Percentiles rank a stretch among this genome's conserved stretches.
These are phyloP conservation scores for Coemansia sp. DNA, from an alignment of 192 early-diverging fungal species.

Conservation along the genomic window DNA sequence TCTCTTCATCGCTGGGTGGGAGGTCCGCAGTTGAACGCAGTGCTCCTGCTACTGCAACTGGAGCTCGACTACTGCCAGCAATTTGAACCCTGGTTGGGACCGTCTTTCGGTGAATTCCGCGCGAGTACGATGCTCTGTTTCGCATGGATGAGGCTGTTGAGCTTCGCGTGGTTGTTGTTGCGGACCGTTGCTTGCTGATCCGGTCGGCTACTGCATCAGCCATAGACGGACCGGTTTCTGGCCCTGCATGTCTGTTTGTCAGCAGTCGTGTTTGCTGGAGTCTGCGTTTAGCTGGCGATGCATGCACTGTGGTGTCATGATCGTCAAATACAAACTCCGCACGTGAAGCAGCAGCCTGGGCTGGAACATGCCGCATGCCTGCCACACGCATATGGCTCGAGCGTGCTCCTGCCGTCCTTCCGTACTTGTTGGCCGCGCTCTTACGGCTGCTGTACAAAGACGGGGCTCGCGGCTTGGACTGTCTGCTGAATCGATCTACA, in stretches of 20 bases:
- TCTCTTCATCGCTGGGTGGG: background rate
- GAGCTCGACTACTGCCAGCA: background rate
- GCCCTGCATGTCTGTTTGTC: background rate
- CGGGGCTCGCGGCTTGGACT: background rate
- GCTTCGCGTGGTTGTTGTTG: background rate
- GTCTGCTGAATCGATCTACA: conserved; percentile 14
- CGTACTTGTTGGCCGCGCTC: background rate
- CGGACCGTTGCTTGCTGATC: background rate
- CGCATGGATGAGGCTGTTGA: background rate
- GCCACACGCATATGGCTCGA: background rate
- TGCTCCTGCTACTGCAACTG: background rate
- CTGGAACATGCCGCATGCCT: conserved; percentile 2
- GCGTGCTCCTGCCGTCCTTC: background rate
- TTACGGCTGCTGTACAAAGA: background rate
- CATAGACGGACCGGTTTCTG: background rate
- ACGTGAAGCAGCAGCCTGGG: background rate
- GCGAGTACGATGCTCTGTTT: background rate
- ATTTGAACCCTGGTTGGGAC: conserved; percentile 20
- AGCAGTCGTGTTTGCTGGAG: conserved; percentile 35
- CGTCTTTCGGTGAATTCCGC: conserved; percentile 11
- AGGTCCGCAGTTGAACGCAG: background rate
- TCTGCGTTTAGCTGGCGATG: background rate
- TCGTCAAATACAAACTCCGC: conserved; percentile 51
- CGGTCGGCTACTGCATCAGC: conserved; percentile 24
- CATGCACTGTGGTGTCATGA: background rate